Evolutionary conservation across 169 alveolate species (phyloP), one percentile per base, ranked within the genome.

Genomic region (Plasmodium gaboni): DNA sequence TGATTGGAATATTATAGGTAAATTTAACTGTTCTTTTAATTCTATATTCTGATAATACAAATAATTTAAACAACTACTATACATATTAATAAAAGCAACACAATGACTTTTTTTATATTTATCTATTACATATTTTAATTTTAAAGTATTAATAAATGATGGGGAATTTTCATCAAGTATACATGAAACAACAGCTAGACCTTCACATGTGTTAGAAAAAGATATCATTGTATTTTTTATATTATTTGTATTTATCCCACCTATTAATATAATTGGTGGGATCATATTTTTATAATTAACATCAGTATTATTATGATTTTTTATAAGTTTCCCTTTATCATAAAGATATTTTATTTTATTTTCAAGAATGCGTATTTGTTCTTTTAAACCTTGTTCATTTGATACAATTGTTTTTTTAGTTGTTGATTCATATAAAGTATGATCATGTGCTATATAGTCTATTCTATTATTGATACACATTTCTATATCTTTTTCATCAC

Each of bases 391-490:
- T 2, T 61, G 69, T 26, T 44, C 57, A 64, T 76, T 42, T 1
- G 89, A 61, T 17, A 74, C 53, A 10, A 57, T 53, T 28, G 63
- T 65, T 61, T 10, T 9, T 55, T 76, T 76, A 7, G 89, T 76
- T 1, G 26, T 76, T 9, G 78, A 64, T n/a, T 76, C 76, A 64
- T 76, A 76, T 48, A 76, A 76, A 10, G 89, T 76, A 42, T 76
- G 68, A 63, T 76, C 89, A 76, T 76, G 89, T 15, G 74, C 89
- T 64, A 76, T 63, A 55, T 76, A 76, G 65, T 76, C 76, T 9
- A 87, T 93, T 2, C 17, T 38, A 38, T 50, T 71, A 24, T 78
- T 59, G 7, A 89, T 55, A n/a, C 92, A 88, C 60, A 68, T 70
- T 64, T 67, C 48, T 24, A 80, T 57, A 44, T 69, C 86, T 19